phyloP scores from a whole-genome alignment of 345 rosid genomes.

The Erucastrum elatum region DNA sequence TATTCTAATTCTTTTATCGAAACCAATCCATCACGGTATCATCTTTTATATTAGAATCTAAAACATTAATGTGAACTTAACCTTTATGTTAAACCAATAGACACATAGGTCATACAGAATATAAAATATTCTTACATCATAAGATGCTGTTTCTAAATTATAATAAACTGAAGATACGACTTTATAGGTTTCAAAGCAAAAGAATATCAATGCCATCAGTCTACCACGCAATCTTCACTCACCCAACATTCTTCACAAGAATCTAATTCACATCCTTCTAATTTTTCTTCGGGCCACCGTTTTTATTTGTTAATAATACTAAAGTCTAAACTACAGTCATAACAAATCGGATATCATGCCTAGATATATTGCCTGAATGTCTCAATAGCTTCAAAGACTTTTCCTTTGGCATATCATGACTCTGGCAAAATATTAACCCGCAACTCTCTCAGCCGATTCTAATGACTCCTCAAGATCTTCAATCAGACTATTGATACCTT shows the following conservation, averaged over 20 bases:
- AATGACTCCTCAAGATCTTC: conserved; percentile 73
- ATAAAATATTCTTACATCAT: too few relatives aligned
- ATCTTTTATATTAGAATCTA: background rate
- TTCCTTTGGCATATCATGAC: conserved; percentile 71
- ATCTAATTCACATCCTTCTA: conserved; percentile 80
- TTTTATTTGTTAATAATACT: background rate
- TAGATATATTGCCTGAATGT: conserved; percentile 59
- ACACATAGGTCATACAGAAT: too few relatives aligned
- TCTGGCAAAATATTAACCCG: conserved; percentile 71
- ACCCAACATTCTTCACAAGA: conserved; percentile 94
- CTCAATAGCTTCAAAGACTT: conserved; percentile 67
- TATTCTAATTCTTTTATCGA: too few relatives aligned
- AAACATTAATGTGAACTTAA: too few relatives aligned
- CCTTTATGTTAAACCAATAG: background rate
- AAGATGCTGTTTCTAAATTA: too few relatives aligned
- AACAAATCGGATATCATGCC: conserved; percentile 40
- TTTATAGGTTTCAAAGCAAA: too few relatives aligned
- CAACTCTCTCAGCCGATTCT: conserved; percentile 53
- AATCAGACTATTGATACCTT: conserved; percentile 76
- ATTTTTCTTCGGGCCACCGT: conserved; percentile 50
- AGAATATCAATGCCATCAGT: conserved; percentile 24
- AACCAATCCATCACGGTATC: background rate
- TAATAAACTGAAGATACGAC: too few relatives aligned
- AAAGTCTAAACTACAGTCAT: background rate
- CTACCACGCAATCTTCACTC: conserved; percentile 86